Evolutionary conservation across 495 filamentous ascomycete species (phyloP).

Genomic region (Podospora comata): DNA sequence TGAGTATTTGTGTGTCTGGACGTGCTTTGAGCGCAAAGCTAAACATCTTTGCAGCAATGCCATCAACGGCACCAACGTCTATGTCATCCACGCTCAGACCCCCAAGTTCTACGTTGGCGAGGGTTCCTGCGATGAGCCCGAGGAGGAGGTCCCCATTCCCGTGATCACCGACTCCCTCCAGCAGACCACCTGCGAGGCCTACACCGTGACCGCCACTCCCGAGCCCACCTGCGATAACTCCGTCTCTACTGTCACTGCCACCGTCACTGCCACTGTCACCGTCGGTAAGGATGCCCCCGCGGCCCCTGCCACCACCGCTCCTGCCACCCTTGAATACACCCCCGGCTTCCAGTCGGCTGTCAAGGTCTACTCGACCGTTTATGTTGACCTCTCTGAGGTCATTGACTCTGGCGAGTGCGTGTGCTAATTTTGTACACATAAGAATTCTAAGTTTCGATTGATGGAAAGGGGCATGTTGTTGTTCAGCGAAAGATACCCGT

Average conservation of each 20-base stretch:
- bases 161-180: slow-evolving; percentile 2
- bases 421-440: slow-evolving; percentile 4
- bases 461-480: not conserved
- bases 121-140: slow-evolving; percentile 22
- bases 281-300: not conserved
- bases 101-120: slow-evolving; percentile 39
- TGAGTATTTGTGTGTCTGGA: slow-evolving; percentile 13
- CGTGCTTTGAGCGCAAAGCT: not conserved
- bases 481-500: not conserved
- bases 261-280: slow-evolving; percentile 5
- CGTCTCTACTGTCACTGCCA: slow-evolving; percentile 10
- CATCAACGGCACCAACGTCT: slow-evolving; percentile 51
- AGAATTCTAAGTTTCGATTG: not conserved
- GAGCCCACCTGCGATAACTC: slow-evolving; percentile 6
- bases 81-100: slow-evolving; percentile 48
- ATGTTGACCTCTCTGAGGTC: slow-evolving; percentile 11
- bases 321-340: not conserved
- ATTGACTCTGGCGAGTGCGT: slow-evolving; percentile 4
- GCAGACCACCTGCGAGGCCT: slow-evolving; percentile 22
- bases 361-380: slow-evolving; percentile 10
- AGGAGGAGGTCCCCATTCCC: slow-evolving; percentile 10
- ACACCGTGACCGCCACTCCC: slow-evolving; percentile 29
- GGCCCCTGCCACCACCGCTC: slow-evolving; percentile 3
- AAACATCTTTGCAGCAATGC: slow-evolving; percentile 33
- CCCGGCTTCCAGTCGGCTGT: not conserved